phyloP scores from a whole-genome alignment of 495 filamentous ascomycete species.

The Hyaloscypha bicolor region DNA sequence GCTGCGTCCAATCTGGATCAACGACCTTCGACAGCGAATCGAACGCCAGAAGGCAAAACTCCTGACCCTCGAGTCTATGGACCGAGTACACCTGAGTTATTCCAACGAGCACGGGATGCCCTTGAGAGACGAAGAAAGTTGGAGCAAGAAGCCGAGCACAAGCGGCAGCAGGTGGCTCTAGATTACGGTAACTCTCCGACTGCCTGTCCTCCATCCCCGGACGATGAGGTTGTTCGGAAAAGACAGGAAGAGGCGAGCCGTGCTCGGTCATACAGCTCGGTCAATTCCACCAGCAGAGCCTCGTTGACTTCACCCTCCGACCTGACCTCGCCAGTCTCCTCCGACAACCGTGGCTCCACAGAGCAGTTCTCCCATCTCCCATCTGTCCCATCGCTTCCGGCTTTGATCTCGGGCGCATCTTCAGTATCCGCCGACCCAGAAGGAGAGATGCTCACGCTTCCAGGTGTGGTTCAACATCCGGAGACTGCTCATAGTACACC shows the following conservation, averaged over 20 bases:
- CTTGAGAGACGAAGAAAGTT: slow-evolving; percentile 30
- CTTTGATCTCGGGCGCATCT: slow-evolving; percentile 77
- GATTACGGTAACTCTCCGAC: slow-evolving; percentile 24
- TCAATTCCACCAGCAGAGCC: slow-evolving; percentile 44
- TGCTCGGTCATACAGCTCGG: slow-evolving; percentile 49
- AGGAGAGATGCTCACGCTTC: slow-evolving; percentile 53
- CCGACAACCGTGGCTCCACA: slow-evolving; percentile 55
- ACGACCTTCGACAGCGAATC: slow-evolving; percentile 28
- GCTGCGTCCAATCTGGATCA: slow-evolving; percentile 31
- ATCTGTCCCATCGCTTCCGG: slow-evolving; percentile 77
- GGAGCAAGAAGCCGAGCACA: slow-evolving; percentile 27
- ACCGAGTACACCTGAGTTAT: slow-evolving; percentile 32
- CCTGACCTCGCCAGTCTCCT: slow-evolving; percentile 58
- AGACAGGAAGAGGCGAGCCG: slow-evolving; percentile 32
- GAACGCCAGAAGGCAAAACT: slow-evolving; percentile 35
- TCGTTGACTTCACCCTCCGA: slow-evolving; percentile 52
- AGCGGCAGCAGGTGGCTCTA: slow-evolving; percentile 16
- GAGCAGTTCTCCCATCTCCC: slow-evolving; percentile 56
- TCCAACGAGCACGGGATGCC: slow-evolving; percentile 33
- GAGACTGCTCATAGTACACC: slow-evolving; percentile 45
- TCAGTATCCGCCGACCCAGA: slow-evolving; percentile 68
- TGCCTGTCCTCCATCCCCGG: slow-evolving; percentile 52
- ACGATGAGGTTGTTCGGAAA: slow-evolving; percentile 43
- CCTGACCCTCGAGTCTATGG: slow-evolving; percentile 31
- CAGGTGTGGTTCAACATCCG: slow-evolving; percentile 41